Evolutionary conservation across 495 filamentous ascomycete genomes (phyloP), one percentile per base, ranked within the genome.

Genomic region (Haplographium delicatum): DNA sequence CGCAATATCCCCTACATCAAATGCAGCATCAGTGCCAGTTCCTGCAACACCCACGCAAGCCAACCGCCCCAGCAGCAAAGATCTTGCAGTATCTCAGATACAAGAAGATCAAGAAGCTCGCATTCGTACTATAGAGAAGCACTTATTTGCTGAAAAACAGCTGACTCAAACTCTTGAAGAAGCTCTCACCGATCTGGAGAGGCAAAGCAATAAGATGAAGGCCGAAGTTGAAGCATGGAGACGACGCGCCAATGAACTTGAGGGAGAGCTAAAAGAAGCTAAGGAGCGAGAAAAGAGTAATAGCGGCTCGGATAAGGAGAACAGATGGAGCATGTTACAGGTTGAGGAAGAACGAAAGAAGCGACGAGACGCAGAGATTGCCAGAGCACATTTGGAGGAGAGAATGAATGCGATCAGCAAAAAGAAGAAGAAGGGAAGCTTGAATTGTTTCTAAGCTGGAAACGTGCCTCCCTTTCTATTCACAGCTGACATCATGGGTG

Each of bases 81-180:
- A 96, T 58, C 75, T 91, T 49, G 81, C 79, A 42, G 72, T 75
- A 40, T 59, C 78, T 23, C 86, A 89, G 54, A 79, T 87, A 42
- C 82, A 88, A 61, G 91, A 97, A 57, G 93, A 98, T 55, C 89
- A 95, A 63, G 94, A 97, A 65, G 83, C 86, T 31, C 91, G 89
- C 40, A 94, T 98, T 62, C 83, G 85, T 39, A 91, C 90, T 20
- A 95, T 98, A 55, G 93, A 97, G 73, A 96, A 96, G 73, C 90
- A 97, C 63, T 79, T 98, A 25, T 85, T 84, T 53, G 91, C 94
- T 22, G 93, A 98, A 73, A 96, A 95, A 65, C 91, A 97, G 62
- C 82, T 98, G 22, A 97, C 91, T 4, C 80, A 85, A 16, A 96
- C 90, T 25, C 76, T 98, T 26, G 93, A 98, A 63, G 91, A 97